Percentiles rank a stretch among this genome's conserved stretches.
Conservation (phyloP, 2,329 filamentous ascomycete species). For the Celoporthe dispersa region DNA sequence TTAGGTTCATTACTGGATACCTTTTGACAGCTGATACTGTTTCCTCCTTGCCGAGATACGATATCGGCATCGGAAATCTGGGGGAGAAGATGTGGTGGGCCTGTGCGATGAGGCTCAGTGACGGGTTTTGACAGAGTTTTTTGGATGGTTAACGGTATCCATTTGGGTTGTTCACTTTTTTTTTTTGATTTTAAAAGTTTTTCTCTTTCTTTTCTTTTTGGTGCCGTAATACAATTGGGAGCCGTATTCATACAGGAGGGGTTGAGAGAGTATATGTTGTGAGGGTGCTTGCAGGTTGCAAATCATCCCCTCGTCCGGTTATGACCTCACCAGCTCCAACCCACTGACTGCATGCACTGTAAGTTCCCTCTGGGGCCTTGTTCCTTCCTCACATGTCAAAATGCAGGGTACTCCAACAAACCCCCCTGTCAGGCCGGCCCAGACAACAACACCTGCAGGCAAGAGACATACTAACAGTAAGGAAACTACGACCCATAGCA, state of each 20-base stretch:
- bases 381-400: constrained; percentile 27
- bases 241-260: not conserved
- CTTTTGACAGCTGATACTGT: not conserved
- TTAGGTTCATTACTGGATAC: constrained; percentile 2
- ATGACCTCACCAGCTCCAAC: constrained; percentile 13
- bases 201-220: too few species aligned
- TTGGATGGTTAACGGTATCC: not conserved
- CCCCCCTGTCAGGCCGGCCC: not conserved
- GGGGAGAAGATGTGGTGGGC: not conserved
- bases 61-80: constrained; percentile 20
- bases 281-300: too few species aligned
- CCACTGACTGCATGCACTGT: not conserved
- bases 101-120: not conserved
- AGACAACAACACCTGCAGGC: not conserved
- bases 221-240: not conserved
- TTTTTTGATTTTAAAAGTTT: too few species aligned
- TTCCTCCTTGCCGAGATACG: constrained; percentile 20
- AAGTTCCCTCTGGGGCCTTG: not conserved
- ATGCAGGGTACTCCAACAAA: constrained; percentile 6
- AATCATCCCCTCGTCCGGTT: not conserved
- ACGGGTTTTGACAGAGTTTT: not conserved
- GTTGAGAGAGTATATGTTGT: too few species aligned
- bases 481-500: not conserved
- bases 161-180: too few species aligned
- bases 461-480: not conserved